Conservation (phyloP, 1,139 yeast species). For the Suhomyces yuchorum region DNA sequence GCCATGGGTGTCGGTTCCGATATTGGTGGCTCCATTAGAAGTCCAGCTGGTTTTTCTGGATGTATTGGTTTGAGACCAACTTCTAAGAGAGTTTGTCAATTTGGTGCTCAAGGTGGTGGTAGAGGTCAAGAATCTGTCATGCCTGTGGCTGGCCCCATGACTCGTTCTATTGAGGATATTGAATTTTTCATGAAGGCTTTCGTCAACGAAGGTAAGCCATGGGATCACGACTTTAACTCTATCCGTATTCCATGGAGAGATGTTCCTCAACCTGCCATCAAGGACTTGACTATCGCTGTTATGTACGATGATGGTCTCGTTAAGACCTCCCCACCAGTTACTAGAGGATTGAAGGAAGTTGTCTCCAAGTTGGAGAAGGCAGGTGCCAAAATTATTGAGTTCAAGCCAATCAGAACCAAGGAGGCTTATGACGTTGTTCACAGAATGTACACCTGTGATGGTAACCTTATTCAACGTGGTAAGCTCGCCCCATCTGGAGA, state of each 20-base stretch:
- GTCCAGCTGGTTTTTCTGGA: slow-evolving; percentile 75
- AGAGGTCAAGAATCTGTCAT: slow-evolving; percentile 61
- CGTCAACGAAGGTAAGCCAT: slow-evolving; percentile 66
- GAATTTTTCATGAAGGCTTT: slow-evolving; percentile 60
- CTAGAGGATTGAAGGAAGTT: slow-evolving; percentile 24
- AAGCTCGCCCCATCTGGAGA: slow-evolving; percentile 64
- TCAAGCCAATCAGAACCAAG: slow-evolving; percentile 53
- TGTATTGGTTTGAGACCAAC: slow-evolving; percentile 70
- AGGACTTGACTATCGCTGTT: slow-evolving; percentile 37
- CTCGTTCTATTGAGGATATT: slow-evolving; percentile 64
- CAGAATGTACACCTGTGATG: slow-evolving; percentile 58
- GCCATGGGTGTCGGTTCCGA: slow-evolving; percentile 73
- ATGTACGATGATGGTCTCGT: slow-evolving; percentile 44
- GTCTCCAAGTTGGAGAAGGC: slow-evolving; percentile 21
- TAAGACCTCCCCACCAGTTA: slow-evolving; percentile 58
- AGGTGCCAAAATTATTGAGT: slow-evolving; percentile 28
- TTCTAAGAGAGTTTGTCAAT: slow-evolving; percentile 55
- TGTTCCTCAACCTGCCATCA: slow-evolving; percentile 37
- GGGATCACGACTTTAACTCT: slow-evolving; percentile 60
- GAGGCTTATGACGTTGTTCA: slow-evolving; percentile 55
- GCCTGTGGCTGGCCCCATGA: slow-evolving; percentile 65
- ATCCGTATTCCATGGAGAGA: slow-evolving; percentile 66
- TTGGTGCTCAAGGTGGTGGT: slow-evolving; percentile 57
- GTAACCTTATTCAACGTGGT: slow-evolving; percentile 55
- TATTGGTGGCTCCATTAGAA: slow-evolving; percentile 78